Conservation (phyloP, 352 stramenopile genomes). For the Globisporangium iwayamae region DNA sequence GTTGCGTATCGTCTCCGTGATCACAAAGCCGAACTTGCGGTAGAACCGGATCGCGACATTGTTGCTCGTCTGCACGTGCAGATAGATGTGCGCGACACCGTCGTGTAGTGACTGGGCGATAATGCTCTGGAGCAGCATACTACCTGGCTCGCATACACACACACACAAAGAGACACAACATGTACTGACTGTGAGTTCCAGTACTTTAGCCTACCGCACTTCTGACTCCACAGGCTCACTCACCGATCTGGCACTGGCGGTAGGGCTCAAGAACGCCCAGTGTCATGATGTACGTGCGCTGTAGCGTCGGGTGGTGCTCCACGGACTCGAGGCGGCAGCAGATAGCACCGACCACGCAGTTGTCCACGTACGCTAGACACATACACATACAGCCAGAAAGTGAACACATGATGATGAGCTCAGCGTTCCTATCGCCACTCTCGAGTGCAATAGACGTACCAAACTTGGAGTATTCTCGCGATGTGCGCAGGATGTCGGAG, state of each 20-base stretch:
- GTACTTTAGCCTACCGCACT: background rate
- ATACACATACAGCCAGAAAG: background rate
- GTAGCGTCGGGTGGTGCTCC: constrained; percentile 16
- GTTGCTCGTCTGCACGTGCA: constrained; percentile 95
- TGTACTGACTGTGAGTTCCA: background rate
- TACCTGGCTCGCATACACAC: constrained; percentile 19
- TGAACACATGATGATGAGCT: background rate
- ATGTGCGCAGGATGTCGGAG: constrained; percentile 75
- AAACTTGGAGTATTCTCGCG: constrained; percentile 45
- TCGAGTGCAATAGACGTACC: constrained; percentile 21
- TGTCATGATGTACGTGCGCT: constrained; percentile 94
- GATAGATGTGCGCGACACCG: constrained; percentile 56
- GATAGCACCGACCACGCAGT: constrained; percentile 84
- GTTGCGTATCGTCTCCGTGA: constrained; percentile 88
- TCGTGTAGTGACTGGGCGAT: constrained; percentile 33
- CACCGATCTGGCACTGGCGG: constrained; percentile 76
- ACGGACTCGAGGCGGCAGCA: constrained; percentile 82
- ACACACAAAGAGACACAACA: background rate
- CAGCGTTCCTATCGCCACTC: background rate
- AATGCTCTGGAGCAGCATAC: constrained; percentile 36
- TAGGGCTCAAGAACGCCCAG: constrained; percentile 89
- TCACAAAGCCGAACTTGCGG: constrained; percentile 78
- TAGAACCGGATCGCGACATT: constrained; percentile 91
- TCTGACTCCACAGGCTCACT: background rate
- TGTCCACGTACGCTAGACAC: constrained; percentile 65